Base-by-base conservation (phyloP, 169 alveolate genomes). In the Neospora caninum region DNA sequence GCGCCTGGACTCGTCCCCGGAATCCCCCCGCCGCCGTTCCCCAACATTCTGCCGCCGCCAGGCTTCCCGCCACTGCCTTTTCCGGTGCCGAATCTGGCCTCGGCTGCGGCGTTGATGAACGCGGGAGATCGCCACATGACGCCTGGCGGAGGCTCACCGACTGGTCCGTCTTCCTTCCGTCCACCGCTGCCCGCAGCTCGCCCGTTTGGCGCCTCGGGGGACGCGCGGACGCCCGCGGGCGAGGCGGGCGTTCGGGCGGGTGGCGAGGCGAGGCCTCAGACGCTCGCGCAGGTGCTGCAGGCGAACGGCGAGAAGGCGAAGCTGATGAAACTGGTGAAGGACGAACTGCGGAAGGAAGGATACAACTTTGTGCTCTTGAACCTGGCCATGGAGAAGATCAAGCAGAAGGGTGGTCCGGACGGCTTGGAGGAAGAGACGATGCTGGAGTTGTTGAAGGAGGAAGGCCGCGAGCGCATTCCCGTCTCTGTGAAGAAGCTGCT, bases 301-400 rank as follows among this genome's bases (percentile, higher is more conserved):
- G 89, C 64, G n/a, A 82, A 18, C 64, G 89, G 89, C 31, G 89
- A 82, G 67, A 38, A 42, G 89, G 89, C 31, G 64, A 82, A 42
- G 67, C 67, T 82, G 36, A 82, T 39, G 64, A 82, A 43, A 29
- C 89, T 82, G 69, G 89, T 82, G 39, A 82, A 82, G 64, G 89
- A 82, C 54, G 89, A 82, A 31, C 89, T 82, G 9, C 53, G 89
- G 89, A 82, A 82, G 64, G 89, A 42, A 29, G 89, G 89, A 29
- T 82, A 82, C 89, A 82, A 82, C 64, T 82, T 82, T 82, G 67
- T 42, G 69, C 53, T 82, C 18, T 67, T 82, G 53, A 82, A 82
- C 67, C 64, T 42, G 6, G 89, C 64, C 4, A 42, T 31, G 69
- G 89, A 82, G 89, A 82, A 82, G 41, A 82, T 82, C 64, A 82